Evolutionary conservation across 1,139 yeast genomes (phyloP).

Genomic region (Fermentozyma sake): DNA sequence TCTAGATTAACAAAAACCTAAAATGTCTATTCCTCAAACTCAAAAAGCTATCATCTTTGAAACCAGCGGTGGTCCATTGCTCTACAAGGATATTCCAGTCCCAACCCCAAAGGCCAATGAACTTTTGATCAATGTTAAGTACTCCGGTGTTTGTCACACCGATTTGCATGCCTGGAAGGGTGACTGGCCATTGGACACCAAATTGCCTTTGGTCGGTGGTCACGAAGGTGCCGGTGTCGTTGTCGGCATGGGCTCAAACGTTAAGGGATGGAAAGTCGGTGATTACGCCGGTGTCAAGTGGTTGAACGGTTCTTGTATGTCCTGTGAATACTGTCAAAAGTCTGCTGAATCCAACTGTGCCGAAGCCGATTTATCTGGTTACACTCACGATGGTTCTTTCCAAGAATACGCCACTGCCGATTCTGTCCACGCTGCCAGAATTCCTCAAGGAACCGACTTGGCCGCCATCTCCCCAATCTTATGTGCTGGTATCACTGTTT

Average conservation of each 20-base stretch:
- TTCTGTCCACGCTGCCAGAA: slow-evolving; percentile 79
- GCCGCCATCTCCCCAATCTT: slow-evolving; percentile 74
- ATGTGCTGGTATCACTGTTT: slow-evolving; percentile 80
- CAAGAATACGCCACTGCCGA: slow-evolving; percentile 81
- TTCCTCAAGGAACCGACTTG: slow-evolving; percentile 66
- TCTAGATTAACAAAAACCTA: too few species aligned
- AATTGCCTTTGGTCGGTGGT: slow-evolving; percentile 74
- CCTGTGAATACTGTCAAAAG: slow-evolving; percentile 64
- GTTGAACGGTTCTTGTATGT: slow-evolving; percentile 69
- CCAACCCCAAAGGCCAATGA: slow-evolving; percentile 68
- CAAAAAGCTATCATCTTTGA: slow-evolving; percentile 47
- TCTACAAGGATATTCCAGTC: slow-evolving; percentile 61
- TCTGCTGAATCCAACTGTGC: slow-evolving; percentile 67
- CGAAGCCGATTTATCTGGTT: slow-evolving; percentile 66
- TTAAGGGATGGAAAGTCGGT: slow-evolving; percentile 63
- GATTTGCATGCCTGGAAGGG: slow-evolving; percentile 81
- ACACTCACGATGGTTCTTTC: slow-evolving; percentile 78
- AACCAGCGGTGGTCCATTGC: slow-evolving; percentile 45
- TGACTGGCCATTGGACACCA: slow-evolving; percentile 68
- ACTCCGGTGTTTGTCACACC: slow-evolving; percentile 78
- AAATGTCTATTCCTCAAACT: slow-evolving; percentile 30
- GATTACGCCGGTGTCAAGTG: slow-evolving; percentile 73
- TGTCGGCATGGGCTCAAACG: slow-evolving; percentile 65
- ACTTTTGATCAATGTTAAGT: slow-evolving; percentile 61
- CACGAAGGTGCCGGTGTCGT: slow-evolving; percentile 84